Percentiles rank a stretch among this genome's conserved stretches.
These are phyloP conservation scores for Penicillium sp. DNA, from an alignment of 2,329 filamentous ascomycete genomes.

Conservation along the genomic window DNA sequence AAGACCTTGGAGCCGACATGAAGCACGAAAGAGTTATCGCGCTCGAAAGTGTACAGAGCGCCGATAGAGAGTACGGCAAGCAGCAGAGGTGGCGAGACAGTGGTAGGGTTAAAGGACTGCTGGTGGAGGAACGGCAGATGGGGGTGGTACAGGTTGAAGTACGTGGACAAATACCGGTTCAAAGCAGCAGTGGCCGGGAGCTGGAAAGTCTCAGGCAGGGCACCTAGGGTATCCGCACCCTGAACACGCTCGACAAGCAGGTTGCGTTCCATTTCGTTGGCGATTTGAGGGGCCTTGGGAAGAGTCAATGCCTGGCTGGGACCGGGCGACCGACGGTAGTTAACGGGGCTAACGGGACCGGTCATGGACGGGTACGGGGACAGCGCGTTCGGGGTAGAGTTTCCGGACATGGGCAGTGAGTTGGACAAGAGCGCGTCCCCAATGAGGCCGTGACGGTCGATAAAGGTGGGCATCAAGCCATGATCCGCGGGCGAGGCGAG, in stretches of 20 bases:
- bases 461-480: constrained; percentile 59
- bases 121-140: constrained; percentile 95
- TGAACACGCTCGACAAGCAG: constrained; percentile 82
- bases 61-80: constrained; percentile 91
- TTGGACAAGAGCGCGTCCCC: constrained; percentile 65
- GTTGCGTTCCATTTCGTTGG: constrained; percentile 78
- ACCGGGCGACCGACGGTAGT: constrained; percentile 66
- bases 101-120: constrained; percentile 76
- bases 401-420: constrained; percentile 63
- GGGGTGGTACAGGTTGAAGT: constrained; percentile 96
- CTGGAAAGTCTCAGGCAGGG: constrained; percentile 83
- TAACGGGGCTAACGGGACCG: constrained; percentile 62
- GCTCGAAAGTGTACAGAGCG: constrained; percentile 92
- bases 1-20: constrained; percentile 97
- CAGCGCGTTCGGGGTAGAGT: constrained; percentile 66
- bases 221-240: constrained; percentile 71
- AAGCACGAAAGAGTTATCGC: constrained; percentile 93
- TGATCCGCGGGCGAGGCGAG: constrained; percentile 69
- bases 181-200: constrained; percentile 74
- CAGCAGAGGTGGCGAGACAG: constrained; percentile 74
- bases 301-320: constrained; percentile 61
- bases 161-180: constrained; percentile 90
- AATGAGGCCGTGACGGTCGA: constrained; percentile 58
- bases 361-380: constrained; percentile 68
- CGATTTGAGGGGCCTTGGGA: constrained; percentile 72